These are phyloP conservation scores for Claviceps maximensis DNA, from an alignment of 2,329 filamentous ascomycete genomes.

Conservation along the genomic window DNA sequence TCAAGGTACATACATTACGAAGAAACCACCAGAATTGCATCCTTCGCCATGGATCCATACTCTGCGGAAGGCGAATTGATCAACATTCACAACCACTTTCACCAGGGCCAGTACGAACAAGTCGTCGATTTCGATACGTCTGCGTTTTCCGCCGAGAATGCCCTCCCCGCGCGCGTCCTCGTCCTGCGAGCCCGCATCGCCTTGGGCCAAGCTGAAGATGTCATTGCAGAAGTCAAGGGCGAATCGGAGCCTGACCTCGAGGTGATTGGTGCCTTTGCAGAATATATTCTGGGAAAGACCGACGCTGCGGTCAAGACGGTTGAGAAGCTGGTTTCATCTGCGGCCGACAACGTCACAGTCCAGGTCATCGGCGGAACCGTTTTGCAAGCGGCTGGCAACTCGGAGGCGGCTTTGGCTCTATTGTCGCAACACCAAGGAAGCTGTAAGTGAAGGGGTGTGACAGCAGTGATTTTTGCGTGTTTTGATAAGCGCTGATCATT, in stretches of 20 bases:
- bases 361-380: conserved; percentile 75
- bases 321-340: conserved; percentile 53
- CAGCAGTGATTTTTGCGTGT: too few species aligned
- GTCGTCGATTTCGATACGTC: conserved; percentile 78
- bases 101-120: conserved; percentile 72
- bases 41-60: conserved; percentile 51
- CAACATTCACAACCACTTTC: conserved; percentile 58
- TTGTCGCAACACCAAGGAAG: conserved; percentile 75
- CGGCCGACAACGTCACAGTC: conserved; percentile 63
- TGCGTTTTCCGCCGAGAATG: conserved; percentile 66
- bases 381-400: conserved; percentile 63
- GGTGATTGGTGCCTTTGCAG: conserved; percentile 65
- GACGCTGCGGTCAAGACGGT: conserved; percentile 49
- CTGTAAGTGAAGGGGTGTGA: conserved; percentile 39
- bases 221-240: conserved; percentile 54
- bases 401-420: conserved; percentile 73
- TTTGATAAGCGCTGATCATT: too few species aligned
- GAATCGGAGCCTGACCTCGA: conserved; percentile 58
- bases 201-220: conserved; percentile 62
- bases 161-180: conserved; percentile 61
- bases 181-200: conserved; percentile 73
- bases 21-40: conserved; percentile 9
- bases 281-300: conserved; percentile 45
- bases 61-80: conserved; percentile 59
- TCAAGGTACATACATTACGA: neutral